Evolutionary conservation across 768 basidiomycete genomes (phyloP).

Genomic region (Tulasnella sp.): DNA sequence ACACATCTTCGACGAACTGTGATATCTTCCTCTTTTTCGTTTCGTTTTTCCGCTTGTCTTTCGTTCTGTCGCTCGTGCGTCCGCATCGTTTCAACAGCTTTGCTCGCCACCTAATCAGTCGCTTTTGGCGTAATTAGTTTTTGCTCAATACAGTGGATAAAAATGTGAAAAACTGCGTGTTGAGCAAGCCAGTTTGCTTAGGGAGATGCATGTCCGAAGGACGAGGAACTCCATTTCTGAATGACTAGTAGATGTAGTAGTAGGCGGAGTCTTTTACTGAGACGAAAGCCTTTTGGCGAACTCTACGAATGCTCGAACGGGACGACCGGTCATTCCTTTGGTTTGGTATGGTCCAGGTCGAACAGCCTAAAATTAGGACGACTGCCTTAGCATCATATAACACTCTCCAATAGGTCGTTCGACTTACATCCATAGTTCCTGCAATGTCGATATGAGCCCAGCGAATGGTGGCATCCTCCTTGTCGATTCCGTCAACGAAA

Average conservation of each 20-base stretch:
- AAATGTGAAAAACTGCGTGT: neutral
- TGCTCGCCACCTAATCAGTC: neutral
- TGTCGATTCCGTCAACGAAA: conserved; percentile 65
- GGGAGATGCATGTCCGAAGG: no score
- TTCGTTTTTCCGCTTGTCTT: neutral
- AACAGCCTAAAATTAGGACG: conserved; percentile 30
- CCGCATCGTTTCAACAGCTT: neutral
- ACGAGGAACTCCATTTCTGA: no score
- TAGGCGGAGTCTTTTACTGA: neutral
- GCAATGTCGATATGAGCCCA: conserved; percentile 88
- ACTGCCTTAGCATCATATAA: neutral
- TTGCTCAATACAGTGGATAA: neutral
- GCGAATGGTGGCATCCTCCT: conserved; percentile 45
- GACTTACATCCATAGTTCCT: conserved; percentile 50
- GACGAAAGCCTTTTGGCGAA: conserved; percentile 18
- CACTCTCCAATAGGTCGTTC: neutral
- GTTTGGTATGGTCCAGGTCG: conserved; percentile 50
- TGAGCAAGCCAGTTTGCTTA: no score
- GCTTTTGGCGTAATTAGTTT: neutral
- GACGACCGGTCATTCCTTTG: conserved; percentile 70
- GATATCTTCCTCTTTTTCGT: neutral
- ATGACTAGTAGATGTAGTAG: no score
- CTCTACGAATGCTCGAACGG: conserved; percentile 38
- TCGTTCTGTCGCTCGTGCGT: neutral
- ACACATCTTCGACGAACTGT: neutral